These are phyloP conservation scores for Aristolochia contorta DNA, from an alignment of 164 flowering plant species.

Conservation along the genomic window DNA sequence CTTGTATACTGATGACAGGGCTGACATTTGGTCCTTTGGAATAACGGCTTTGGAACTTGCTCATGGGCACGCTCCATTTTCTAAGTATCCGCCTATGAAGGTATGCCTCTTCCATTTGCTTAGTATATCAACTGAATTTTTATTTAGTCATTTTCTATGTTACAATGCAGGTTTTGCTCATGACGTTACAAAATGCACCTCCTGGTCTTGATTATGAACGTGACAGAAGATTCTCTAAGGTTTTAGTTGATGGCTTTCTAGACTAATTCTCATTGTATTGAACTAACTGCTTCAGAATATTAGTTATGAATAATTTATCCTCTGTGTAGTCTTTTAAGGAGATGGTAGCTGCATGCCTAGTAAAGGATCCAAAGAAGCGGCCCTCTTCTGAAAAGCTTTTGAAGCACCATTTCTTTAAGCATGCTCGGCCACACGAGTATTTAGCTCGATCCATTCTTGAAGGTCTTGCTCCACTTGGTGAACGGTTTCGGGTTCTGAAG, in stretches of 20 bases:
- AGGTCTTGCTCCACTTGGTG: conserved; percentile 77
- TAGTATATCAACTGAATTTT: not conserved
- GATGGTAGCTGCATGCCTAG: conserved; percentile 87
- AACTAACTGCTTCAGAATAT: not conserved
- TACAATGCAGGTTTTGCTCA: conserved; percentile 68
- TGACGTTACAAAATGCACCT: conserved; percentile 99
- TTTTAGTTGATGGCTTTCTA: conserved; percentile 3
- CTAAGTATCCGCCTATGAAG: conserved; percentile 99
- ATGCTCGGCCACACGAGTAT: conserved; percentile 57
- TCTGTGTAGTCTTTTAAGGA: conserved; percentile 63
- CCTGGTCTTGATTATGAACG: conserved; percentile 98
- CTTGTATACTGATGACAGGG: conserved; percentile 39
- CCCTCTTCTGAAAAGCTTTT: conserved; percentile 85
- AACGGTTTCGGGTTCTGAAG: conserved; percentile 78
- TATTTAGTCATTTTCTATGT: not conserved
- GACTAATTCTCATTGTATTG: too few relatives aligned
- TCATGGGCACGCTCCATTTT: conserved; percentile 99
- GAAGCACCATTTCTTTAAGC: conserved; percentile 82
- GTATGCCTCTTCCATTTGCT: conserved; percentile 19
- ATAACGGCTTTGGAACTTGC: conserved; percentile 99
- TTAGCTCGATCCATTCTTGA: conserved; percentile 55
- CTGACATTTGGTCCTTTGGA: conserved; percentile 99
- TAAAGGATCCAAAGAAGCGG: conserved; percentile 93
- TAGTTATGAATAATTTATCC: conserved; percentile 7
- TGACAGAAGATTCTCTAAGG: conserved; percentile 90